Percentiles rank a stretch among this genome's conserved stretches.
Evolutionary conservation across 176 grass and related monocot genomes (phyloP).

Genomic region (Aegilops longissima): DNA sequence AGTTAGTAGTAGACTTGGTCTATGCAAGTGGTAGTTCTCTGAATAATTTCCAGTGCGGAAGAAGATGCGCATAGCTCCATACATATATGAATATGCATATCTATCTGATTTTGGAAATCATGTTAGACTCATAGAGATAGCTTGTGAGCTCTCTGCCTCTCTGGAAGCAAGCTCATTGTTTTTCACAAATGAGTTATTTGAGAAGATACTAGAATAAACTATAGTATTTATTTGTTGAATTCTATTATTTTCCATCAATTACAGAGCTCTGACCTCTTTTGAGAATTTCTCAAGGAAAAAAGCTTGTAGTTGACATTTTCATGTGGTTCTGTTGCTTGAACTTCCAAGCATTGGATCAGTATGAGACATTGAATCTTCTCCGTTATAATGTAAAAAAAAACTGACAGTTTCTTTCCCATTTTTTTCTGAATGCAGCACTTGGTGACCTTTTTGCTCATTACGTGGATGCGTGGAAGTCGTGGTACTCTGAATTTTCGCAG

Average conservation of each 20-base stretch:
- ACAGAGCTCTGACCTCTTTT: background rate
- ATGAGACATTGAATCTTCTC: background rate
- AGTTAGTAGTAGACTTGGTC: background rate
- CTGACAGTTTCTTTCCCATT: conserved; percentile 6
- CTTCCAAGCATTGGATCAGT: background rate
- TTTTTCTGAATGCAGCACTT: conserved; percentile 60
- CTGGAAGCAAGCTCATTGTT: background rate
- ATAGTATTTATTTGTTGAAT: background rate
- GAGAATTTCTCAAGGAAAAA: background rate
- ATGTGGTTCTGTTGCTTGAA: background rate
- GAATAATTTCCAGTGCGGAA: background rate
- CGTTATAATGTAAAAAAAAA: background rate
- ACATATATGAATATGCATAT: background rate
- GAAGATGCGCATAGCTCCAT: background rate
- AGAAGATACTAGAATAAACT: background rate
- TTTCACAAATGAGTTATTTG: background rate
- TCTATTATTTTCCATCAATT: background rate
- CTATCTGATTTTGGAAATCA: background rate
- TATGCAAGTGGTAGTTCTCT: background rate
- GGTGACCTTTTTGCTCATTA: conserved; percentile 82
- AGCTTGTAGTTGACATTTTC: background rate
- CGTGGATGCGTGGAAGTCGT: conserved; percentile 83
- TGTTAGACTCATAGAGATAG: background rate
- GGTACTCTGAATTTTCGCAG: conserved; percentile 66
- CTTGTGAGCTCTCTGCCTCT: background rate